Evolutionary conservation across 805 yeast species (phyloP).

Genomic region (Starmerella gropengiesseri): DNA sequence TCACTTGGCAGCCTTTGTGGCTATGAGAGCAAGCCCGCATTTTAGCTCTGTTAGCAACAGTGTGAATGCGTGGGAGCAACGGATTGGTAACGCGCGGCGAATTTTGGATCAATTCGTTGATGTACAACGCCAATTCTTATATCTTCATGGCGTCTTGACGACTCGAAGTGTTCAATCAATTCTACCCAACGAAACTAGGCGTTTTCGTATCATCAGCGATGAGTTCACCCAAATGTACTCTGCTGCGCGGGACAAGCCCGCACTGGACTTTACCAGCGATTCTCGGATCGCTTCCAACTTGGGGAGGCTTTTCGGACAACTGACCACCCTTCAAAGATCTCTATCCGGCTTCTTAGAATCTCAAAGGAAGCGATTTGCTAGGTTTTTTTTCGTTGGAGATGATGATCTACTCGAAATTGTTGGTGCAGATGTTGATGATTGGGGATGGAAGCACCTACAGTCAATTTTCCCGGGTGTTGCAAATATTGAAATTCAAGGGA

Average conservation of each 20-base stretch:
- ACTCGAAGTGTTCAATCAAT: conserved; percentile 35
- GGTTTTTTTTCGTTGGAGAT: conserved; percentile 82
- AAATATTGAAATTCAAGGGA: conserved; percentile 15
- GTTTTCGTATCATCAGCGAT: conserved; percentile 44
- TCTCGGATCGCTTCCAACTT: conserved; percentile 40
- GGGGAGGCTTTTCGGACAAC: conserved; percentile 43
- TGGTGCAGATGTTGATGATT: conserved; percentile 42
- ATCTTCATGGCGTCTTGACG: conserved; percentile 65
- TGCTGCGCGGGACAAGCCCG: conserved; percentile 29
- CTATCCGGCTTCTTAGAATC: conserved; percentile 67
- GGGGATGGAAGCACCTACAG: conserved; percentile 13
- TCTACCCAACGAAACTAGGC: conserved; percentile 55
- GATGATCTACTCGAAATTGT: conserved; percentile 77
- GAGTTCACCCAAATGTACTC: conserved; percentile 40
- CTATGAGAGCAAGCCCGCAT: conserved; percentile 63
- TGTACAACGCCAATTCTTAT: conserved; percentile 80
- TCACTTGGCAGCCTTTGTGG: conserved; percentile 48
- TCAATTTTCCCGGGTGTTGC: conserved; percentile 12
- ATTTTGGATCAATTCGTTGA: conserved; percentile 67
- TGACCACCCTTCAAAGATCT: conserved; percentile 50
- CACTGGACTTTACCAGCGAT: conserved; percentile 44
- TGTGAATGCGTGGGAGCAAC: conserved; percentile 43
- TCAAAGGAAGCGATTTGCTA: conserved; percentile 65
- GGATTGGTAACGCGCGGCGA: conserved; percentile 40
- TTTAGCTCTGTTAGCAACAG: conserved; percentile 51